These are phyloP conservation scores for Gastrolobium villosum DNA, from an alignment of 306 rosid genomes.

Conservation along the genomic window DNA sequence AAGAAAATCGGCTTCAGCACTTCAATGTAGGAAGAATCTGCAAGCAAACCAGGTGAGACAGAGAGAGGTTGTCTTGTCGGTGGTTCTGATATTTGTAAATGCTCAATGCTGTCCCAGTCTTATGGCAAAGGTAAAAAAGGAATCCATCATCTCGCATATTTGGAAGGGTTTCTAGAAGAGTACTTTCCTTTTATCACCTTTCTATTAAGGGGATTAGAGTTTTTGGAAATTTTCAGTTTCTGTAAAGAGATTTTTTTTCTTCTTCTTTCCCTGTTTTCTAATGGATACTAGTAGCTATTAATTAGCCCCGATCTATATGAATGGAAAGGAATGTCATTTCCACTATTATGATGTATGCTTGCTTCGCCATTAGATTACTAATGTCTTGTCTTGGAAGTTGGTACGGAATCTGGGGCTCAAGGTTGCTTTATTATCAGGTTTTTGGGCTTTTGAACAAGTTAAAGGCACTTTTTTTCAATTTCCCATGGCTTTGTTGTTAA, in stretches of 20 bases:
- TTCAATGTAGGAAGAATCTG: conserved; percentile 39
- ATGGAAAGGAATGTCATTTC: conserved; percentile 24
- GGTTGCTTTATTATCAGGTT: conserved; percentile 4
- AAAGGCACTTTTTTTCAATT: not conserved
- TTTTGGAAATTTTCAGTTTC: not conserved
- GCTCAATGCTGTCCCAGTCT: conserved; percentile 43
- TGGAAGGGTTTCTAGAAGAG: conserved; percentile 26
- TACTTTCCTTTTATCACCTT: conserved; percentile 36
- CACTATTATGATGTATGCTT: not conserved
- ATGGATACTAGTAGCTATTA: not conserved
- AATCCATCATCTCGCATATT: conserved; percentile 19
- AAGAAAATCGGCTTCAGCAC: conserved; percentile 24
- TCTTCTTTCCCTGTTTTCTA: not conserved
- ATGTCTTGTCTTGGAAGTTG: conserved; percentile 43
- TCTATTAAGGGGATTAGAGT: not conserved
- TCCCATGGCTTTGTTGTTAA: conserved; percentile 11
- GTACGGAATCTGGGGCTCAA: conserved; percentile 32
- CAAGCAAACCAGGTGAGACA: conserved; percentile 23
- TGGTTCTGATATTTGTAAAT: conserved; percentile 50
- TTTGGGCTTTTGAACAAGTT: conserved; percentile 30
- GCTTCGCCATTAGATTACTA: conserved; percentile 44
- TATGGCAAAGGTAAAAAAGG: conserved; percentile 30
- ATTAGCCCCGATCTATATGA: conserved; percentile 7
- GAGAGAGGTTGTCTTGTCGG: conserved; percentile 35
- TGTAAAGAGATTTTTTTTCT: not conserved